phyloP scores from a whole-genome alignment of 2,329 filamentous ascomycete species.

The Anthostomella pinea region DNA sequence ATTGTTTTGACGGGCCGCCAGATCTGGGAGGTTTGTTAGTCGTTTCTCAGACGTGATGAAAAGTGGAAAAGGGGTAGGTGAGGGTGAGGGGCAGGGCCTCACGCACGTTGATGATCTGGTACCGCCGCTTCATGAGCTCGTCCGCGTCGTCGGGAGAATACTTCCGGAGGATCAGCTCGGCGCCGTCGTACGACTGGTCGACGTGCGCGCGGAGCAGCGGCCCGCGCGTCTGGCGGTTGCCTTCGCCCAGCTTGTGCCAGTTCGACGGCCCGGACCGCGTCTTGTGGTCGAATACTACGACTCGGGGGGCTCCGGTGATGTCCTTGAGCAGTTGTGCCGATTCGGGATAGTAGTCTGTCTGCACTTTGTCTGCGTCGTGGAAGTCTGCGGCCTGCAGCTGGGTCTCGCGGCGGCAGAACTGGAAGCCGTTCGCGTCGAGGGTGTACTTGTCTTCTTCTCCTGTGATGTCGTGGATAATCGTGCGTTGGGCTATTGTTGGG shows the following conservation, averaged over 20 bases:
- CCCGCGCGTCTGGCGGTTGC: constrained; percentile 47
- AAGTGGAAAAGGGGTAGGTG: not conserved
- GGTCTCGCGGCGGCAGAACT: constrained; percentile 33
- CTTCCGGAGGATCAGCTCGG: constrained; percentile 32
- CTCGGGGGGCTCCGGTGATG: constrained; percentile 53
- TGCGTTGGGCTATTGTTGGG: constrained; percentile 38
- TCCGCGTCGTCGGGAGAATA: constrained; percentile 34
- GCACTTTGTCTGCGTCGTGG: constrained; percentile 56
- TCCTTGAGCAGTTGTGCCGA: constrained; percentile 64
- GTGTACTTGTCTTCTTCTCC: constrained; percentile 39
- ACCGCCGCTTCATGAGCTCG: constrained; percentile 33
- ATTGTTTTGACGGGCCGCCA: constrained; percentile 51
- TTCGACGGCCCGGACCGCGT: constrained; percentile 51
- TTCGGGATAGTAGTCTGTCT: constrained; percentile 67
- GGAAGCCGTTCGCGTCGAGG: constrained; percentile 42
- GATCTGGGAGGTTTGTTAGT: constrained; percentile 24
- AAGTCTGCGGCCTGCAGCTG: constrained; percentile 30
- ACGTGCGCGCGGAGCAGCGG: constrained; percentile 30
- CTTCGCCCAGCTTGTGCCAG: constrained; percentile 66
- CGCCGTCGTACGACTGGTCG: constrained; percentile 41
- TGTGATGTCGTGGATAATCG: constrained; percentile 39
- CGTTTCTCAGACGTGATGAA: not conserved
- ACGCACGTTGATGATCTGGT: constrained; percentile 29
- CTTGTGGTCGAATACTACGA: constrained; percentile 72
- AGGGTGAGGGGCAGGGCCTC: not conserved